phyloP scores from a whole-genome alignment of 2,329 filamentous ascomycete species.

The Exophiala oligosperma region DNA sequence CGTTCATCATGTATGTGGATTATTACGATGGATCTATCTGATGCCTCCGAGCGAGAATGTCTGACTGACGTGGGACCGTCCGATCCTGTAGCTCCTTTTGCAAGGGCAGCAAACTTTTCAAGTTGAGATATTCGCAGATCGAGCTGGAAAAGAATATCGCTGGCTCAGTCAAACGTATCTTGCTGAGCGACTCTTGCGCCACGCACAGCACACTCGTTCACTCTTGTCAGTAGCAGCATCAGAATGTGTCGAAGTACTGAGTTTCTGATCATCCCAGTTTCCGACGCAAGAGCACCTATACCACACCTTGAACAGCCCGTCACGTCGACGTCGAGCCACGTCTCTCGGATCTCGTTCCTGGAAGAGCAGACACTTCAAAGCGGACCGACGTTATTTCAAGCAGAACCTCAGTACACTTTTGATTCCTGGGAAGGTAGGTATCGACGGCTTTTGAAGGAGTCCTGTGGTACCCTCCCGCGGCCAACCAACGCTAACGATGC shows the following conservation, averaged over 20 bases:
- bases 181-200: conserved; percentile 39
- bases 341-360: conserved; percentile 42
- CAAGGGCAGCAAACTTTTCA: conserved; percentile 41
- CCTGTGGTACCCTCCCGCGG: background rate
- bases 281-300: conserved; percentile 39
- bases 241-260: conserved; percentile 6
- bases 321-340: conserved; percentile 34
- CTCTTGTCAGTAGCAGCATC: conserved; percentile 33
- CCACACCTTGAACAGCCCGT: conserved; percentile 46
- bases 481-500: conserved; percentile 1
- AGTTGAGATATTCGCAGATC: conserved; percentile 40
- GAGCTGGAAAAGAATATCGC: conserved; percentile 41
- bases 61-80: conserved; percentile 35
- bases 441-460: background rate
- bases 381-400: conserved; percentile 39
- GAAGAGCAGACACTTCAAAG: conserved; percentile 46
- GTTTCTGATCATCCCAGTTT: conserved; percentile 30
- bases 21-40: too few species aligned
- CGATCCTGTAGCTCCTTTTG: conserved; percentile 39
- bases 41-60: too few species aligned
- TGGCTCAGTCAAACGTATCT: conserved; percentile 38
- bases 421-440: conserved; percentile 41
- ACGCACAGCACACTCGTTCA: conserved; percentile 40
- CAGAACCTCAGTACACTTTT: conserved; percentile 44
- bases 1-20: conserved; percentile 20